Evolutionary conservation across 2,329 filamentous ascomycete species (phyloP).

Genomic region (Diaporthe helianthi): DNA sequence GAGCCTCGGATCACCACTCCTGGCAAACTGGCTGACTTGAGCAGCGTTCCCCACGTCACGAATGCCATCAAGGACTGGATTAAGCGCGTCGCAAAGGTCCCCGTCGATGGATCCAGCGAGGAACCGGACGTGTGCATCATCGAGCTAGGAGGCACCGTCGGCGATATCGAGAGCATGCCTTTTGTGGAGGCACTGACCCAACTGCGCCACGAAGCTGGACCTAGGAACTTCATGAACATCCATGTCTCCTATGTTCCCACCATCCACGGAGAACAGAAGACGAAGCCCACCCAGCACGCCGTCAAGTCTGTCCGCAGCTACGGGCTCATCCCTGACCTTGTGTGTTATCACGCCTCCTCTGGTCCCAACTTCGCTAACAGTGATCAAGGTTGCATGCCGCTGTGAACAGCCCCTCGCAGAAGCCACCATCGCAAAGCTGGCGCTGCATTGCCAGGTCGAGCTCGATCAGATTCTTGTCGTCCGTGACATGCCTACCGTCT

Average conservation of each 20-base stretch:
- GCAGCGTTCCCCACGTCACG: conserved; percentile 82
- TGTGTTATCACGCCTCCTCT: conserved; percentile 45
- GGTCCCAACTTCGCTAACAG: conserved; percentile 35
- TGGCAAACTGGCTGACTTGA: conserved; percentile 18
- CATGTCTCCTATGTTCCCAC: conserved; percentile 89
- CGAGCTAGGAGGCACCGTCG: conserved; percentile 54
- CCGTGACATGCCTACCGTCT: conserved; percentile 86
- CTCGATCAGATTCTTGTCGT: conserved; percentile 87
- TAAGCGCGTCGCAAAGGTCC: conserved; percentile 81
- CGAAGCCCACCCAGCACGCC: conserved; percentile 93
- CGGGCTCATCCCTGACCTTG: conserved; percentile 75
- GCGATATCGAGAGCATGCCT: conserved; percentile 86
- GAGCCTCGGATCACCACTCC: neutral
- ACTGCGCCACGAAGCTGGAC: conserved; percentile 74
- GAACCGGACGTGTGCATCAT: conserved; percentile 93
- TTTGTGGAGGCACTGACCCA: conserved; percentile 89
- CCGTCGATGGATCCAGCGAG: conserved; percentile 83
- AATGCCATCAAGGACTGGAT: conserved; percentile 94
- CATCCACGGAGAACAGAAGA: conserved; percentile 79
- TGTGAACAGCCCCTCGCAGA: conserved; percentile 80
- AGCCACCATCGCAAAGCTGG: conserved; percentile 83
- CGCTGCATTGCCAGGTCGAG: conserved; percentile 87
- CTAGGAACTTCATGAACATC: conserved; percentile 85
- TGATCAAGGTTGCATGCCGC: conserved; percentile 81
- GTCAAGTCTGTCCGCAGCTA: conserved; percentile 85